Conservation (phyloP, 2,329 filamentous ascomycete genomes). For the Cladobotryum mycophilum region DNA sequence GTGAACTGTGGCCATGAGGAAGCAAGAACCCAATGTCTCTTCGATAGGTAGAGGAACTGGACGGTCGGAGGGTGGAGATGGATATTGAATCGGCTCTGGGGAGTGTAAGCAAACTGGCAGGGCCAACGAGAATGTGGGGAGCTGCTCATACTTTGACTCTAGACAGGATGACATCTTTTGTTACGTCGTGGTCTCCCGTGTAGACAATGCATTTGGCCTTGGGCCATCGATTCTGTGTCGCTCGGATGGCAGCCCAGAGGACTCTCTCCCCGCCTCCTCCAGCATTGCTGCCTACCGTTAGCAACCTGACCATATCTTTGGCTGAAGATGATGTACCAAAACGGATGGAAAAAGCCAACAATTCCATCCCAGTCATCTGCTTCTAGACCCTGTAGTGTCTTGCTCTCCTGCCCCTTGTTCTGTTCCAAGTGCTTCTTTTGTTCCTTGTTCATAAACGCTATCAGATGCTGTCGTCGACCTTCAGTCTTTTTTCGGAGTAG, state of each 20-base stretch:
- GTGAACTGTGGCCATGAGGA: slow-evolving; percentile 90
- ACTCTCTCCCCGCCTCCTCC: slow-evolving; percentile 94
- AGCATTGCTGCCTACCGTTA: slow-evolving; percentile 61
- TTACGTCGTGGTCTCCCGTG: slow-evolving; percentile 86
- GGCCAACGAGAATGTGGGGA: too few species aligned
- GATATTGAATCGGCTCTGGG: slow-evolving; percentile 83
- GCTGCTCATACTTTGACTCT: slow-evolving; percentile 58
- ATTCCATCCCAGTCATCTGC: slow-evolving; percentile 69
- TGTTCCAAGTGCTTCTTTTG: slow-evolving; percentile 32
- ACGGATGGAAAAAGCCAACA: slow-evolving; percentile 95
- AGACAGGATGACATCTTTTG: slow-evolving; percentile 70
- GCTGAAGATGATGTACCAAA: slow-evolving; percentile 59
- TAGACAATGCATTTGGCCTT: slow-evolving; percentile 87
- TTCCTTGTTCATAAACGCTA: slow-evolving; percentile 44
- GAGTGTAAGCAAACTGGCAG: background rate
- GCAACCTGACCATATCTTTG: background rate
- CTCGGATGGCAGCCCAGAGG: slow-evolving; percentile 89
- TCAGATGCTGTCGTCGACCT: slow-evolving; percentile 52
- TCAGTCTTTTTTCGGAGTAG: slow-evolving; percentile 58
- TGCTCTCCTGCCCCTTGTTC: slow-evolving; percentile 36
- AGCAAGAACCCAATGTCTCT: slow-evolving; percentile 76
- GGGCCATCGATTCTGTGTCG: slow-evolving; percentile 84
- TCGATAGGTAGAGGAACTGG: slow-evolving; percentile 85
- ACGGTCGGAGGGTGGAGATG: slow-evolving; percentile 75
- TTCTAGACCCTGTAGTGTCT: slow-evolving; percentile 42